Conservation (phyloP, 345 rosid genomes). For the Durio zibethinus region DNA sequence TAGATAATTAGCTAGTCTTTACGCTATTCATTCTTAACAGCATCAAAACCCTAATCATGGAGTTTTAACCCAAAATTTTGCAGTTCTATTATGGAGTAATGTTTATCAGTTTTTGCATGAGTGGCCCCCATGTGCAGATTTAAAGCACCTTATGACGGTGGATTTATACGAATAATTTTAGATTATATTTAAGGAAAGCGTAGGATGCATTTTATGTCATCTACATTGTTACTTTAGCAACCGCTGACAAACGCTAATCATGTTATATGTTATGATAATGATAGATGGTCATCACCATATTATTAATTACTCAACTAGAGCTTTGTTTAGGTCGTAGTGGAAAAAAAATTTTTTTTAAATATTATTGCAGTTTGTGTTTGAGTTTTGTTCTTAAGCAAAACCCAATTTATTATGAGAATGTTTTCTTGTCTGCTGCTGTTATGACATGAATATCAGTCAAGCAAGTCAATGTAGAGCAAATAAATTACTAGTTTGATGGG, state of each 20-base stretch:
- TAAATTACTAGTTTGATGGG: background rate
- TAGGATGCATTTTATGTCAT: background rate
- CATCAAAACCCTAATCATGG: background rate
- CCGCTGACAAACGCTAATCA: background rate
- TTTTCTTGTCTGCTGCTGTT: background rate
- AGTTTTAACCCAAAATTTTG: background rate
- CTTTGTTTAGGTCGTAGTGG: background rate
- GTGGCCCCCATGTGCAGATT: background rate
- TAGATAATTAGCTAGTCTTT: background rate
- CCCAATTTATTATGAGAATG: background rate
- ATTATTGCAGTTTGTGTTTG: background rate
- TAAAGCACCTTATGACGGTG: background rate
- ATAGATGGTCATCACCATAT: background rate
- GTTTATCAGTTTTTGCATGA: background rate
- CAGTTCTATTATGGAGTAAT: background rate
- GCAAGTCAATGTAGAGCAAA: background rate
- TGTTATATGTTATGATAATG: background rate
- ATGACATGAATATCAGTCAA: background rate
- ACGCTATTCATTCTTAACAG: background rate
- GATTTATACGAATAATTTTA: background rate
- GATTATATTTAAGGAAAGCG: background rate
- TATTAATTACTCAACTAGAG: conserved; percentile 1
- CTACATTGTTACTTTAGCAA: background rate
- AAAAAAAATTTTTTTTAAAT: conserved; percentile 4
- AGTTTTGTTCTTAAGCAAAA: background rate